These are phyloP conservation scores for Cinnamomum micranthum DNA, from an alignment of 164 flowering plant genomes.

Conservation along the genomic window DNA sequence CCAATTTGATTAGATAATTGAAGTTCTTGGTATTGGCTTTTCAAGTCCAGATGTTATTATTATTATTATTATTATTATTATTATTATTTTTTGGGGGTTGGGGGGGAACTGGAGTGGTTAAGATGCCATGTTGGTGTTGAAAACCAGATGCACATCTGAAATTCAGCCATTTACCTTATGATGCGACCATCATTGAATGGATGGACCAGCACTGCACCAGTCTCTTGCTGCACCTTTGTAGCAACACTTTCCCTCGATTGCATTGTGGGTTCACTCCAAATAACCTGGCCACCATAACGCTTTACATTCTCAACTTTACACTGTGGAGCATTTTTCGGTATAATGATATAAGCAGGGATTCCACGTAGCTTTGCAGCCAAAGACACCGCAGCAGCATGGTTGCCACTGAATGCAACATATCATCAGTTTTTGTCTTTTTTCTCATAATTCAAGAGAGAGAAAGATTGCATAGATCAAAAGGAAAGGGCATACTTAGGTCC, in stretches of 20 bases:
- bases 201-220: slow-evolving; percentile 77
- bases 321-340: slow-evolving; percentile 82
- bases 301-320: slow-evolving; percentile 89
- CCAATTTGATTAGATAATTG: too few relatives aligned
- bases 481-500: not conserved
- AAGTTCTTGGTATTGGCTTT: too few relatives aligned
- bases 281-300: slow-evolving; percentile 75
- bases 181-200: slow-evolving; percentile 75
- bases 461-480: not conserved
- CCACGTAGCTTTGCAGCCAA: slow-evolving; percentile 82
- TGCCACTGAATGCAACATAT: slow-evolving; percentile 50
- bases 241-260: slow-evolving; percentile 66
- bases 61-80: too few relatives aligned
- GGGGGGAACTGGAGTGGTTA: too few relatives aligned
- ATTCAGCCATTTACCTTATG: slow-evolving; percentile 49
- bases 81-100: too few relatives aligned
- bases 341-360: slow-evolving; percentile 76
- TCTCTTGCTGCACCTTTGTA: slow-evolving; percentile 59
- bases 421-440: slow-evolving; percentile 7
- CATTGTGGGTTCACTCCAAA: slow-evolving; percentile 70
- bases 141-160: not conserved
- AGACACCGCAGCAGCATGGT: slow-evolving; percentile 93
- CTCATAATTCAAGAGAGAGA: not conserved
- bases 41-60: too few relatives aligned
- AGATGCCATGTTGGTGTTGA: not conserved